Evolutionary conservation across 768 basidiomycete genomes (phyloP).

Genomic region (Boletus patriciae): DNA sequence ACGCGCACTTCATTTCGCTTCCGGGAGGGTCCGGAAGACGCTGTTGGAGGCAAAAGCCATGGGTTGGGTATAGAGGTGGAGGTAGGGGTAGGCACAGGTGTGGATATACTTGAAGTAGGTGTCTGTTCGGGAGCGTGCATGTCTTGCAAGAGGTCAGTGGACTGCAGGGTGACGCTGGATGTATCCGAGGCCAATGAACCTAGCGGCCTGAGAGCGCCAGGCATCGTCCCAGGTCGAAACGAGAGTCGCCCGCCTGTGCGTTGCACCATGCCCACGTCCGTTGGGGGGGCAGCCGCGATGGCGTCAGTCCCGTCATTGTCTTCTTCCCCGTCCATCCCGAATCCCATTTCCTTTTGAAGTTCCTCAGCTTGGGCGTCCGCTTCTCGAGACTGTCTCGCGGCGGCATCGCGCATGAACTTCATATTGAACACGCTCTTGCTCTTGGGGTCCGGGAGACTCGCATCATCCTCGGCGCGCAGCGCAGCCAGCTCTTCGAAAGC

Average conservation of each 20-base stretch:
- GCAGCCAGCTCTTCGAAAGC: conserved; percentile 78
- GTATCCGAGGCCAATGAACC: conserved; percentile 50
- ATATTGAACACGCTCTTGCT: conserved; percentile 83
- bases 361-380: conserved; percentile 68
- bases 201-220: conserved; percentile 19
- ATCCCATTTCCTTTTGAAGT: conserved; percentile 67
- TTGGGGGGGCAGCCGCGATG: conserved; percentile 31
- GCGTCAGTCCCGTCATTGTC: conserved; percentile 31
- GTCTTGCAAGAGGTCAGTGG: conserved; percentile 49
- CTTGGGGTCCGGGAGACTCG: conserved; percentile 26
- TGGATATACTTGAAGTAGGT: conserved; percentile 13
- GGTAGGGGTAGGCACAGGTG: conserved; percentile 14
- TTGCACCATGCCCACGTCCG: conserved; percentile 41
- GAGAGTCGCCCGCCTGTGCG: conserved; percentile 68
- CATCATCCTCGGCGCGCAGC: conserved; percentile 44
- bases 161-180: conserved; percentile 68
- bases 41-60: conserved; percentile 60
- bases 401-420: conserved; percentile 98
- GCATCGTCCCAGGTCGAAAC: conserved; percentile 52
- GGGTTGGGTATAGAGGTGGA: conserved; percentile 56
- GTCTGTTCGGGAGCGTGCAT: conserved; percentile 10
- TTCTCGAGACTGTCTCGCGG: conserved; percentile 58
- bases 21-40: conserved; percentile 50
- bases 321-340: conserved; percentile 35
- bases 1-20: conserved; percentile 76